These are phyloP conservation scores for Rhizopus sp. DNA, from an alignment of 371 early-diverging fungal genomes.

Conservation along the genomic window DNA sequence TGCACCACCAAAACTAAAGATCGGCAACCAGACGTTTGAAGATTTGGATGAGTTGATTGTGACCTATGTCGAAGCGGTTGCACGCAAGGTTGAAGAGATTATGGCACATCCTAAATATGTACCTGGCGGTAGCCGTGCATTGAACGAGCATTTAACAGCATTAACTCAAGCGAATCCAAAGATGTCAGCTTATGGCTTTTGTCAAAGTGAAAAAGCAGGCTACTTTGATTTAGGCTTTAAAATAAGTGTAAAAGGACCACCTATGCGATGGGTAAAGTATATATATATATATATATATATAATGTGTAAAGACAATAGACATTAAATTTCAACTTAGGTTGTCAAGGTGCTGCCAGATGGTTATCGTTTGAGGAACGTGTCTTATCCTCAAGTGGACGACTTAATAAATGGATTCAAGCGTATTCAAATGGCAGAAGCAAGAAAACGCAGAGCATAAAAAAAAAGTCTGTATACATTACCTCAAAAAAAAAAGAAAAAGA, in stretches of 20 bases:
- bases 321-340: slow-evolving; percentile 30
- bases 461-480: too few relatives aligned
- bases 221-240: slow-evolving; percentile 57
- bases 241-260: slow-evolving; percentile 37
- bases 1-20: slow-evolving; percentile 59
- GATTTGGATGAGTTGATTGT: slow-evolving; percentile 94
- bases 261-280: slow-evolving; percentile 40
- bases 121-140: slow-evolving; percentile 34
- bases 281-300: too few relatives aligned
- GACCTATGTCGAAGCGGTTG: slow-evolving; percentile 83
- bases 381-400: slow-evolving; percentile 59
- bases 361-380: slow-evolving; percentile 55
- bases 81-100: slow-evolving; percentile 66
- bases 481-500: too few relatives aligned
- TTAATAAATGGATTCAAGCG: slow-evolving; percentile 72
- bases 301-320: background rate
- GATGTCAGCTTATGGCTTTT: slow-evolving; percentile 61
- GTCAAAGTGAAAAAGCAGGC: slow-evolving; percentile 52
- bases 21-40: slow-evolving; percentile 67
- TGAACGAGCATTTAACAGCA: slow-evolving; percentile 42
- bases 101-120: slow-evolving; percentile 68
- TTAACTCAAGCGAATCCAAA: slow-evolving; percentile 52
- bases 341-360: slow-evolving; percentile 67
- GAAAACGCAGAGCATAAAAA: slow-evolving; percentile 12
- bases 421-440: slow-evolving; percentile 21